Base-by-base conservation (phyloP, 2,329 filamentous ascomycete species). In the Zopfia rhizophila region DNA sequence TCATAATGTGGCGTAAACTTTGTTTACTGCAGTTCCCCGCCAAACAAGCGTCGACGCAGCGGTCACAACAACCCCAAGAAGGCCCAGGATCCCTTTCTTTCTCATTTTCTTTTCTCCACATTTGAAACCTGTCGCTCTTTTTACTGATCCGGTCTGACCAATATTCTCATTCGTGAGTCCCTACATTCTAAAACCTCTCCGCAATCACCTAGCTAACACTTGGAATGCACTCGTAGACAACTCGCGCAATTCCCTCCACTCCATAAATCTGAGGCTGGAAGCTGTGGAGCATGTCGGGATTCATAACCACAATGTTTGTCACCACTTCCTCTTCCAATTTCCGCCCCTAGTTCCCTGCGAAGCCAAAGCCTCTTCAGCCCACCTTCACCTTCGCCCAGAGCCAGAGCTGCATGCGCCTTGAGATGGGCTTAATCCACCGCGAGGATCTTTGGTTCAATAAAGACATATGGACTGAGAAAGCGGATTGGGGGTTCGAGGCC, bases 241-340 rank as follows among this genome's bases (percentile, higher is more conserved):
- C 51, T 39, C n/a, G 46, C 55, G 45, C 48, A 46, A 51, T 45
- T 53, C 53, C 19, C 18, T 25, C 23, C 24, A 48, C 46, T 38
- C 22, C 52, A 55, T 61, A 67, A 52, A 60, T 29, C 48, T 37
- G 45, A 58, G 44, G 42, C 48, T 43, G 35, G 41, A 43, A 47
- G 49, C 40, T 27, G 37, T 28, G 32, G 21, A 78, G 65, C 60
- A 91, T 90, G 88, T 83, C 87, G 69, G 88, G 87, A 58, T 89
- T 91, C 76, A 87, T 91, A 68, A 90, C 87, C 60, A 91, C 89
- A 71, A 89, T 90, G 87, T 90, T 79, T 76, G 86, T 89, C 55
- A 64, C 62, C 55, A 56, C 65, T 50, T 51, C 55, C 38, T 72
- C 72, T 64, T 41, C 58, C 59, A 39, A 39, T 45, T 50, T 48